Conservation (phyloP, 106 monocot genomes). For the Dendrobium officinale region DNA sequence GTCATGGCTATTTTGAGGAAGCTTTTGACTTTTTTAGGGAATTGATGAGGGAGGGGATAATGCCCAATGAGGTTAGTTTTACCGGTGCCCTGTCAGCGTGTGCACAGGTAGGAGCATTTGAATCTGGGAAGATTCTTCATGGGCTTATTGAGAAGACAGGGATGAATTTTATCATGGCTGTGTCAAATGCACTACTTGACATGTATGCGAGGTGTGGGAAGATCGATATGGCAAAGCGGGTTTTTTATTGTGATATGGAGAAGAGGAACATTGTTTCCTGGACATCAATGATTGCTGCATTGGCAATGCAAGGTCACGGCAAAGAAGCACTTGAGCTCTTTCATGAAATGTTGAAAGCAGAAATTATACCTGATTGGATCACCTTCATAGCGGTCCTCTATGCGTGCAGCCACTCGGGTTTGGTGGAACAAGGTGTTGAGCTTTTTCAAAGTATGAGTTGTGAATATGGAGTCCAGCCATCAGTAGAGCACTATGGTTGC, state of each 20-base stretch:
- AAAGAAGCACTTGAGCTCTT: conserved; percentile 44
- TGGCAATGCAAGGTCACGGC: conserved; percentile 60
- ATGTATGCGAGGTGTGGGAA: conserved; percentile 59
- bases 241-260: conserved; percentile 36
- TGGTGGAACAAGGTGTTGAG: conserved; percentile 31
- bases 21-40: conserved; percentile 37
- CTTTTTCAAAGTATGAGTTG: conserved; percentile 43
- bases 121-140: conserved; percentile 42
- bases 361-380: conserved; percentile 40
- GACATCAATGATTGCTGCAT: conserved; percentile 57
- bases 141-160: conserved; percentile 28
- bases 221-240: conserved; percentile 30
- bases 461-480: conserved; percentile 26
- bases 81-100: conserved; percentile 47
- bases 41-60: conserved; percentile 23
- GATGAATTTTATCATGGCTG: conserved; percentile 18
- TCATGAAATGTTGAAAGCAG: conserved; percentile 37
- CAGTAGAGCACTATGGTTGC: conserved; percentile 68
- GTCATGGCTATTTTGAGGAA: conserved; percentile 27
- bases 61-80: conserved; percentile 49
- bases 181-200: conserved; percentile 51
- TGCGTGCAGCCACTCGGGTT: conserved; percentile 64
- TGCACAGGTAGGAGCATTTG: conserved; percentile 46
- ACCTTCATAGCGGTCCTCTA: conserved; percentile 57
- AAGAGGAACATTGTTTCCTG: conserved; percentile 43